Conservation (phyloP, 768 basidiomycete species). For the Sutorius australiensis region DNA sequence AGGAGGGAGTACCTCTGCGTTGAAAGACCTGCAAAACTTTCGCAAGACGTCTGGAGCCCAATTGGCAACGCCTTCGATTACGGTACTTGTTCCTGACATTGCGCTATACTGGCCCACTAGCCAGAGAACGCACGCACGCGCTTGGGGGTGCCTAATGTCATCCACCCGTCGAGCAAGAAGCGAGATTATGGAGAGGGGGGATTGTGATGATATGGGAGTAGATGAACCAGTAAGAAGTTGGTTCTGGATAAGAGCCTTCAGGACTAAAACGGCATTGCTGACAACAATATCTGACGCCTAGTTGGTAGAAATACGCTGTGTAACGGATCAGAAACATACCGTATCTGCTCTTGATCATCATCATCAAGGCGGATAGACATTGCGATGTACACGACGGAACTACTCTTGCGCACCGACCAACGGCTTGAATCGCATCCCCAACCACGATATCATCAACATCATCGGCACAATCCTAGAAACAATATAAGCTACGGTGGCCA, state of each 20-base stretch:
- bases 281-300: constrained; percentile 63
- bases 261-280: constrained; percentile 75
- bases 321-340: constrained; percentile 42
- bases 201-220: constrained; percentile 26
- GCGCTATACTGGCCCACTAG: constrained; percentile 86
- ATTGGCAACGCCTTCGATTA: constrained; percentile 55
- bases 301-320: constrained; percentile 1
- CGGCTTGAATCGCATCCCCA: constrained; percentile 66
- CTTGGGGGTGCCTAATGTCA: constrained; percentile 73
- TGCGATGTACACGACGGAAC: constrained; percentile 67
- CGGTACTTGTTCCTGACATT: constrained; percentile 28
- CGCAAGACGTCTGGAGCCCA: constrained; percentile 92
- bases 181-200: constrained; percentile 66
- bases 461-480: constrained; percentile 71
- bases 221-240: constrained; percentile 43
- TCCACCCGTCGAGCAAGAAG: constrained; percentile 76
- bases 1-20: constrained; percentile 52
- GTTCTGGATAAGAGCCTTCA: constrained; percentile 79
- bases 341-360: constrained; percentile 72
- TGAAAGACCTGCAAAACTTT: constrained; percentile 71
- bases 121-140: constrained; percentile 88
- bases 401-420: constrained; percentile 69
- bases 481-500: background rate
- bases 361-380: constrained; percentile 72
- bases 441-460: constrained; percentile 72